Conservation (phyloP, 352 stramenopile species). For the Phytophthora pseudosyringae region DNA sequence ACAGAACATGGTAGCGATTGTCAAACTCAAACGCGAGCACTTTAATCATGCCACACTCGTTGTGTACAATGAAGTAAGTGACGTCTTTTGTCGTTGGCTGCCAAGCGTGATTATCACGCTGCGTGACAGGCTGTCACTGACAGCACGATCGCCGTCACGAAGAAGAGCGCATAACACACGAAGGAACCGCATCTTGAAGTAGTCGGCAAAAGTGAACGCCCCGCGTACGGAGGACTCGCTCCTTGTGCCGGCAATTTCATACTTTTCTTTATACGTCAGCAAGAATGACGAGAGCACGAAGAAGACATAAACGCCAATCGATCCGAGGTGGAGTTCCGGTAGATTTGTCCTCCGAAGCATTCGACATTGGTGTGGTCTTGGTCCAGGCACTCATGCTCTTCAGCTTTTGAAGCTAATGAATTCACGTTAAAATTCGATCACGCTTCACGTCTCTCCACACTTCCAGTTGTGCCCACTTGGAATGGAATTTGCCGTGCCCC, state of each 20-base stretch:
- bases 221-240: constrained; percentile 9
- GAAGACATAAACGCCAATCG: constrained; percentile 29
- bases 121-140: too few species aligned
- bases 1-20: constrained; percentile 47
- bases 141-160: constrained; percentile 39
- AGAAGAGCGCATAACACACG: constrained; percentile 62
- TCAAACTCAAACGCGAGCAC: constrained; percentile 45
- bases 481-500: too few species aligned
- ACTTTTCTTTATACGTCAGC: constrained; percentile 29
- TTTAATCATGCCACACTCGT: constrained; percentile 41
- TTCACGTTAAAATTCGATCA: too few species aligned
- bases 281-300: constrained; percentile 34
- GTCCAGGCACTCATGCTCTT: too few species aligned
- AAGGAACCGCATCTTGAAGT: constrained; percentile 57
- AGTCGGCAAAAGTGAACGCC: constrained; percentile 38
- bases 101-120: too few species aligned
- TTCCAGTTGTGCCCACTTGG: too few species aligned
- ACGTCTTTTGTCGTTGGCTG: constrained; percentile 25
- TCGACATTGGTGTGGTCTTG: too few species aligned
- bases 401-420: too few species aligned
- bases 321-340: constrained; percentile 20
- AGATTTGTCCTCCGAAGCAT: too few species aligned
- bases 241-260: constrained; percentile 20
- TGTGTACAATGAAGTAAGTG: constrained; percentile 41
- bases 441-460: too few species aligned